Evolutionary conservation across 371 early-diverging fungal genomes (phyloP).

Genomic region (Polyrhizophydium stewartii): DNA sequence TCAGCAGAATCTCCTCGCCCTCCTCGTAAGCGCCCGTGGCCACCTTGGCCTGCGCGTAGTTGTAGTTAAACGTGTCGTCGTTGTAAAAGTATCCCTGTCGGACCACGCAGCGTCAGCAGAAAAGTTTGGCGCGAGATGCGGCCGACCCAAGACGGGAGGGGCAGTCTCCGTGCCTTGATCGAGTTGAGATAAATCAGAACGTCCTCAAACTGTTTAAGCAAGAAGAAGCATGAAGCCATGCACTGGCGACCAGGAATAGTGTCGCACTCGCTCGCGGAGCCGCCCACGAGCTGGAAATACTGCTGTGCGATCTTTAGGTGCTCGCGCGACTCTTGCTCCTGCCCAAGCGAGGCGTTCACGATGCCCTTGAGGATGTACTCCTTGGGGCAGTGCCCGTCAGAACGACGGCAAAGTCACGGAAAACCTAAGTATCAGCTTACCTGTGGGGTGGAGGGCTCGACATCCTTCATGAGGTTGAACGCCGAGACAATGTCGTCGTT

Average conservation of each 20-base stretch:
- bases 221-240: conserved; percentile 54
- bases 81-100: conserved; percentile 51
- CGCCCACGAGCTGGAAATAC: conserved; percentile 54
- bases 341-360: conserved; percentile 46
- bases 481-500: conserved; percentile 47
- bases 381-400: conserved; percentile 4
- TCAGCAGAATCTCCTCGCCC: conserved; percentile 44
- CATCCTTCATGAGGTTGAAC: conserved; percentile 49
- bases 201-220: conserved; percentile 52
- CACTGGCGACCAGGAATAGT: conserved; percentile 56
- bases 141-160: background rate
- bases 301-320: conserved; percentile 55
- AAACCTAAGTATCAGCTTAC: conserved; percentile 9
- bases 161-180: conserved; percentile 52
- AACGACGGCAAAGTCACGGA: background rate
- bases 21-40: conserved; percentile 47
- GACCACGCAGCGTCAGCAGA: background rate
- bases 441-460: conserved; percentile 50
- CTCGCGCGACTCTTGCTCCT: conserved; percentile 50
- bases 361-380: conserved; percentile 57
- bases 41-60: conserved; percentile 51
- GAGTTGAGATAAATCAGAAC: conserved; percentile 51
- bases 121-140: background rate
- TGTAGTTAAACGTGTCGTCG: conserved; percentile 56
- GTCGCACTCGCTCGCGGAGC: conserved; percentile 51